Evolutionary conservation across 257 asterid genomes (phyloP), one percentile per base, ranked within the genome.

Genomic region (Solanum okadae): DNA sequence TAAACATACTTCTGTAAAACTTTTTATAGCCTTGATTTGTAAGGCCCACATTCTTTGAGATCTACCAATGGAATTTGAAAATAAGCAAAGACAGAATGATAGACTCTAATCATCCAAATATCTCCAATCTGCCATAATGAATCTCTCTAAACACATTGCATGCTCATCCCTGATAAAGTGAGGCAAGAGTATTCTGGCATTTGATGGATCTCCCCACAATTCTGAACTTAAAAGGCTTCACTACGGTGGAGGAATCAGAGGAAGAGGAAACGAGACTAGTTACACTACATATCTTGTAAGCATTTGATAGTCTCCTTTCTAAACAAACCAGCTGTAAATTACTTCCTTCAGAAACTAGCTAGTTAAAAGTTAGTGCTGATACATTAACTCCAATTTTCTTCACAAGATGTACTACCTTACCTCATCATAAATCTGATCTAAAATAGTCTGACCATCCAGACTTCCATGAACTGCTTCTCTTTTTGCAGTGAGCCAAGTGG

Each of bases 401-500:
- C 68, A 49, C 42, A 49, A 49, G 70, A 82, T 46, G 75, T 49
- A 46, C 49, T 73, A 86, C 85, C 67, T 49, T 93, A 95, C 99
- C 98, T 95, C 95, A 42, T 92, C 91, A 73, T 91, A 91, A 73
- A 96, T 89, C 29, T 93, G 94, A 70, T 91, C 94, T 77, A 95
- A 88, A 86, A 96, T 90, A 88, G 98, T 82, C 88, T 90, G 92
- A 83, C 99, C 99, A 91, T 95, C 98, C 63, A 96, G 96, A 88
- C 89, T 90, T 89, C 89, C 93, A 83, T 27, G 90, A 52, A 67
- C 90, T 84, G 94, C 88, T 86, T 91, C 94, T 88, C 93, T 92
- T 79, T 93, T 92, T 73, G 98, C 98, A 81, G 98, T 95, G 87
- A 96, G 93, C 98, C 94, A 93, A 18, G 98, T 96, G 33, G 92